phyloP scores from a whole-genome alignment of 768 basidiomycete species.

The Candolleomyces aberdarensis region DNA sequence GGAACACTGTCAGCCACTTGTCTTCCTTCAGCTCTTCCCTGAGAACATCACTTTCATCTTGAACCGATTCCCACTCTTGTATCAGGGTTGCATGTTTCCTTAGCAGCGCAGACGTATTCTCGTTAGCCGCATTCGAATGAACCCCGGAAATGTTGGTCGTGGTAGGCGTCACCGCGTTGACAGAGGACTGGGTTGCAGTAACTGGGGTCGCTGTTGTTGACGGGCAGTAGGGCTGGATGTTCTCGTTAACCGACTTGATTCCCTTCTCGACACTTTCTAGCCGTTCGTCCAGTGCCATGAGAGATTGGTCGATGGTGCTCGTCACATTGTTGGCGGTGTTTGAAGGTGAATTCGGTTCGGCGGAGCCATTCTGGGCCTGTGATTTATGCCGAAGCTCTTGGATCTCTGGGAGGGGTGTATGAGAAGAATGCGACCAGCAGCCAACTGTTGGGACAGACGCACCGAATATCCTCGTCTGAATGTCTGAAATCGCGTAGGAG shows the following conservation, averaged over 20 bases:
- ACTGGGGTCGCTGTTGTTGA: conserved; percentile 42
- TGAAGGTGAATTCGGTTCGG: conserved; percentile 19
- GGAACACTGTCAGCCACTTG: conserved; percentile 94
- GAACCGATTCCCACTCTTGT: conserved; percentile 78
- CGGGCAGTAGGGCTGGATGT: conserved; percentile 57
- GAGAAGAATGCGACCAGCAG: neutral
- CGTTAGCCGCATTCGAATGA: conserved; percentile 17
- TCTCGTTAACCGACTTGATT: conserved; percentile 65
- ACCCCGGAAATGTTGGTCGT: conserved; percentile 24
- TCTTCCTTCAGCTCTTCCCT: conserved; percentile 95
- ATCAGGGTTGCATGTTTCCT: conserved; percentile 73
- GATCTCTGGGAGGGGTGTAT: conserved; percentile 55
- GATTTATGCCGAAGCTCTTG: conserved; percentile 91
- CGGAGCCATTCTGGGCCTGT: conserved; percentile 36
- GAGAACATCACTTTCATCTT: conserved; percentile 75
- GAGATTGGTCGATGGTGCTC: conserved; percentile 73
- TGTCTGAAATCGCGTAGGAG: conserved; percentile 83
- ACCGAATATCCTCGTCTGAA: conserved; percentile 92
- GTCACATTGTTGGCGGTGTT: conserved; percentile 54
- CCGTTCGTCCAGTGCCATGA: conserved; percentile 76
- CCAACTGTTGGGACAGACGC: conserved; percentile 17
- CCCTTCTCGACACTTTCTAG: conserved; percentile 71
- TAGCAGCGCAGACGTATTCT: conserved; percentile 47
- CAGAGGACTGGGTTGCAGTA: conserved; percentile 17
- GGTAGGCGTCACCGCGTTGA: conserved; percentile 5